Conservation (phyloP, 73 alveolate species). For the Stentor coeruleus region DNA sequence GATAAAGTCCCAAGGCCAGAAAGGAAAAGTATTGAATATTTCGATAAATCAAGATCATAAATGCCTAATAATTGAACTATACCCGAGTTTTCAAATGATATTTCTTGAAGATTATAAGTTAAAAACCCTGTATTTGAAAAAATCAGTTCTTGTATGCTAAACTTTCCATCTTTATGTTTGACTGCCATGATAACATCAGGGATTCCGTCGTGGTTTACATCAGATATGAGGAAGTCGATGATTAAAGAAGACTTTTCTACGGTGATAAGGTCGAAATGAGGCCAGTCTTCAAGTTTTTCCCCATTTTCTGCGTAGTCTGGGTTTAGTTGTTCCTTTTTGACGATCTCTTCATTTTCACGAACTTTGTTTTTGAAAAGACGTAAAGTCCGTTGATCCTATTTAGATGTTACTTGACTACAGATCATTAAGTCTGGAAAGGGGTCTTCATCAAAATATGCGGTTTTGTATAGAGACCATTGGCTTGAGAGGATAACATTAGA, state of each 20-base stretch:
- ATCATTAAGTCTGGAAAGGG: not conserved
- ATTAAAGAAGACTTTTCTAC: not conserved
- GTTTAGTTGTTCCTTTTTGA: constrained; percentile 14
- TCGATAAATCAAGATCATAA: not conserved
- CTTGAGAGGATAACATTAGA: not conserved
- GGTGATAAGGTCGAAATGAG: not conserved
- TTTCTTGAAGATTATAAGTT: not conserved
- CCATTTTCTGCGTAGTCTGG: not conserved
- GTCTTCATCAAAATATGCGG: not conserved
- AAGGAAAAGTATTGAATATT: not conserved
- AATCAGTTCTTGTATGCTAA: not conserved
- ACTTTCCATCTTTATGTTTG: not conserved
- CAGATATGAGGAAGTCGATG: constrained; percentile 7
- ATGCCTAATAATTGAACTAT: constrained; percentile 6
- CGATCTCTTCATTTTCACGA: not conserved
- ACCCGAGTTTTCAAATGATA: not conserved
- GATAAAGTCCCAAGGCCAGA: not conserved
- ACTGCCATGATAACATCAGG: constrained; percentile 15
- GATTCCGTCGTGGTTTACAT: constrained; percentile 22
- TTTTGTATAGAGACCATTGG: not conserved
- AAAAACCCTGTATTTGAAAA: not conserved
- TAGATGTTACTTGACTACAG: not conserved
- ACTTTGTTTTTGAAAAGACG: constrained; percentile 5
- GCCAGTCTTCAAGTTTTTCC: constrained; percentile 18
- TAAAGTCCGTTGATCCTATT: constrained; percentile 12